Evolutionary conservation across 148 eudicot genomes (phyloP).

Genomic region (Polygonum maritimum): DNA sequence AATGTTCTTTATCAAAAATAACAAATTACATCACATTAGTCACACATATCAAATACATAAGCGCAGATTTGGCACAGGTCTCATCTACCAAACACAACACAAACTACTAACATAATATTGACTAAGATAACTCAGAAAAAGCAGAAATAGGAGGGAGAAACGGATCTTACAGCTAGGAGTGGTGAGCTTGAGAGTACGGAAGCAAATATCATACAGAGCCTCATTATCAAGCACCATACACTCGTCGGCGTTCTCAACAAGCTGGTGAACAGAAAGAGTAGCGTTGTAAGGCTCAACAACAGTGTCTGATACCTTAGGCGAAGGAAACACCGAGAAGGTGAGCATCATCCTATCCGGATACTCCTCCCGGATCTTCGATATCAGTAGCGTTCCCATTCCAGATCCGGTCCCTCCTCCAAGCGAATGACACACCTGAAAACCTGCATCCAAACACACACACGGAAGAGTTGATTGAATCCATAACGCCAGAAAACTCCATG

Average conservation of each 20-base stretch:
- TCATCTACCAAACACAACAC: no score
- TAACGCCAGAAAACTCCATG: no score
- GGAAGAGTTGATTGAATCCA: no score
- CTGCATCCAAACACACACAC: background rate
- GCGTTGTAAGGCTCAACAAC: background rate
- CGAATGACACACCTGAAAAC: background rate
- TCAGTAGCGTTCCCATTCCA: background rate
- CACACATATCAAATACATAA: no score
- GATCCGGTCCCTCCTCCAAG: background rate
- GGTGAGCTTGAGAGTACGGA: conserved; percentile 10
- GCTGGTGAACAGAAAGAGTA: background rate
- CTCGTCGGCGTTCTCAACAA: background rate
- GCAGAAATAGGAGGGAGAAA: background rate
- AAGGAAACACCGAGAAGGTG: background rate
- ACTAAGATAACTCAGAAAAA: background rate
- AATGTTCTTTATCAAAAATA: no score
- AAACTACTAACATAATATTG: no score
- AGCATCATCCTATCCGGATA: conserved; percentile 3
- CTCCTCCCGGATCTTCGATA: background rate
- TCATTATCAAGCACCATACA: conserved; percentile 1
- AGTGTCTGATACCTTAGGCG: background rate
- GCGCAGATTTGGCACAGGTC: no score
- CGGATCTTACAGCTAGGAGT: conserved; percentile 4
- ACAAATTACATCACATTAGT: no score
- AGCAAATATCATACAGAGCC: conserved; percentile 5